Conservation (phyloP, 345 rosid species). For the Eucalyptus camaldulensis region DNA sequence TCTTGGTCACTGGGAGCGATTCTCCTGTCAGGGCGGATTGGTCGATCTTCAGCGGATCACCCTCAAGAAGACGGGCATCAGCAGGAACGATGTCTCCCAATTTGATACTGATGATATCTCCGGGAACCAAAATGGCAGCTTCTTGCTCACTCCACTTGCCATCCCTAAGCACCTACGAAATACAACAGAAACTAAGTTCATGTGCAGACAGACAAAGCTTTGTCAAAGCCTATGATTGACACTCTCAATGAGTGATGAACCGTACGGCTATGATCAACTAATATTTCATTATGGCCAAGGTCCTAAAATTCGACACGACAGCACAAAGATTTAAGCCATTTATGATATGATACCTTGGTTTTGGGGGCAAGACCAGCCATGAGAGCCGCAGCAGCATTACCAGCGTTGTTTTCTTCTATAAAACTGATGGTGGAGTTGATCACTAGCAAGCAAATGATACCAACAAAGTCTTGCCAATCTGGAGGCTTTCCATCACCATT, state of each 20-base stretch:
- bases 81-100: slow-evolving; percentile 86
- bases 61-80: slow-evolving; percentile 89
- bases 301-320: not conserved
- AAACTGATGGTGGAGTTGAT: slow-evolving; percentile 86
- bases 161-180: slow-evolving; percentile 53
- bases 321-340: not conserved
- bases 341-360: slow-evolving; percentile 36
- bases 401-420: slow-evolving; percentile 81
- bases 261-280: not conserved
- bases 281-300: not conserved
- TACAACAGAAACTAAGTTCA: not conserved
- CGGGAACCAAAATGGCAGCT: slow-evolving; percentile 76
- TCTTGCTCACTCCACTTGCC: slow-evolving; percentile 70
- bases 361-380: slow-evolving; percentile 77
- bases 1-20: slow-evolving; percentile 59
- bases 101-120: slow-evolving; percentile 74
- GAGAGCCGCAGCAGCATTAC: slow-evolving; percentile 87
- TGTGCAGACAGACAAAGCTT: not conserved
- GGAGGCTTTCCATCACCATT: slow-evolving; percentile 63
- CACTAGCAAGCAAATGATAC: slow-evolving; percentile 56
- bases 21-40: slow-evolving; percentile 60
- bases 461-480: slow-evolving; percentile 71
- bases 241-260: not conserved
- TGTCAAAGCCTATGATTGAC: not conserved
- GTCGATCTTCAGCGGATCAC: slow-evolving; percentile 68